These are phyloP conservation scores for Lanmaoa pseudosensibilis DNA, from an alignment of 768 basidiomycete species.

Conservation along the genomic window DNA sequence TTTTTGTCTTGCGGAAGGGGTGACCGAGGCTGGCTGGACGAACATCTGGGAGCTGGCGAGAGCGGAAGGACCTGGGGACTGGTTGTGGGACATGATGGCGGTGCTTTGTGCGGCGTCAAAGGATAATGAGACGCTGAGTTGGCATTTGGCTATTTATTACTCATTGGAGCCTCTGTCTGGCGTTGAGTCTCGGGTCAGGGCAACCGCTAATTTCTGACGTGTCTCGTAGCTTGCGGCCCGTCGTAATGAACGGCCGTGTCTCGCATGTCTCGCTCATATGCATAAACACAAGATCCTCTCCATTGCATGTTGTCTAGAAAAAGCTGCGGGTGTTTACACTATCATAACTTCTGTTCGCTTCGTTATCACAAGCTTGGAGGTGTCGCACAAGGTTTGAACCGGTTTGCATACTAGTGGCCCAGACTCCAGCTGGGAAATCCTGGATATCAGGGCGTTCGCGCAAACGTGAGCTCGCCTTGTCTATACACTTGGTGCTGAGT, in stretches of 20 bases:
- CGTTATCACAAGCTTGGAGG: neutral
- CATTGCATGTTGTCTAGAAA: neutral
- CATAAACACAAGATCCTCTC: neutral
- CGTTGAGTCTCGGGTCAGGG: slow-evolving; percentile 30
- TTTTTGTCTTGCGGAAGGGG: slow-evolving; percentile 46
- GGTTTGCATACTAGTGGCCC: slow-evolving; percentile 5
- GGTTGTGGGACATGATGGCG: slow-evolving; percentile 67
- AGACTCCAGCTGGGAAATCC: neutral
- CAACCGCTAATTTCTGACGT: slow-evolving; percentile 10
- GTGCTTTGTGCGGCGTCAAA: slow-evolving; percentile 35
- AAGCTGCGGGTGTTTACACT: neutral
- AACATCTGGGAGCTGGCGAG: slow-evolving; percentile 41
- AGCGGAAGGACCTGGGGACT: slow-evolving; percentile 53
- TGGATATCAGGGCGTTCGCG: neutral
- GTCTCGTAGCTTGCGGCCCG: slow-evolving; percentile 10
- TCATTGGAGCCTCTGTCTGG: slow-evolving; percentile 22
- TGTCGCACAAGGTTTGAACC: slow-evolving; percentile 9
- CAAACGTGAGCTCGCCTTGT: neutral
- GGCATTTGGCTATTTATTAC: slow-evolving; percentile 30
- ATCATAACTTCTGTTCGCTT: slow-evolving; percentile 5
- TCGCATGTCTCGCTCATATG: neutral
- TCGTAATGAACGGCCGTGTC: neutral
- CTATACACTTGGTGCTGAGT: neutral
- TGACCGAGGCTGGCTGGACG: slow-evolving; percentile 27
- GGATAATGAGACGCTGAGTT: slow-evolving; percentile 33